phyloP scores from a whole-genome alignment of 257 asterid species.

The Knoxia roxburghii region DNA sequence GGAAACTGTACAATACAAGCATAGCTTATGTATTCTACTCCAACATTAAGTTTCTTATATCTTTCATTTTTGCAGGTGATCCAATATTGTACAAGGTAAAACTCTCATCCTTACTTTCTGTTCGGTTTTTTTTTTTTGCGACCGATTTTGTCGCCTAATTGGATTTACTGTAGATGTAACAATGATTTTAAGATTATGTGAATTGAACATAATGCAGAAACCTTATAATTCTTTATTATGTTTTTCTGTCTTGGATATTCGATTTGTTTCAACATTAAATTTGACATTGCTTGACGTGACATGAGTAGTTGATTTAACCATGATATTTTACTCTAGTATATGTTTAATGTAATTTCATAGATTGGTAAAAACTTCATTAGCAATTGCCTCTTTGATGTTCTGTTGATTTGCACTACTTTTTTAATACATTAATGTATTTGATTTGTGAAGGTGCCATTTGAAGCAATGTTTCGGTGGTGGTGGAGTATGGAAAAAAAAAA shows the following conservation, averaged over 20 bases:
- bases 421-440: slow-evolving; percentile 1
- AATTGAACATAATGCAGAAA: neutral
- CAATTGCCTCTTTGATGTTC: neutral
- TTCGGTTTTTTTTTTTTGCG: neutral
- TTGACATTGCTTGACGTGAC: neutral
- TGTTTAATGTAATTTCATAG: neutral
- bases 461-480: too few relatives aligned
- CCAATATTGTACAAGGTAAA: slow-evolving; percentile 74
- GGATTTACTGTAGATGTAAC: neutral
- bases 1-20: too few relatives aligned
- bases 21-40: too few relatives aligned
- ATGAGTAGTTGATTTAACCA: neutral
- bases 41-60: slow-evolving; percentile 10
- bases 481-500: too few relatives aligned
- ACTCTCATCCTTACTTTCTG: neutral
- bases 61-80: slow-evolving; percentile 51
- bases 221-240: neutral
- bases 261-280: neutral
- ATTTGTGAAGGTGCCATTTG: slow-evolving; percentile 80
- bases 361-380: neutral
- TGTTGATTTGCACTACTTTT: slow-evolving; percentile 16
- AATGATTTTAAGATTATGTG: neutral
- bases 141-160: neutral
- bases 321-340: neutral
- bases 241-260: neutral